phyloP scores from a whole-genome alignment of 768 basidiomycete species.

The Thelephora ganbajun region DNA sequence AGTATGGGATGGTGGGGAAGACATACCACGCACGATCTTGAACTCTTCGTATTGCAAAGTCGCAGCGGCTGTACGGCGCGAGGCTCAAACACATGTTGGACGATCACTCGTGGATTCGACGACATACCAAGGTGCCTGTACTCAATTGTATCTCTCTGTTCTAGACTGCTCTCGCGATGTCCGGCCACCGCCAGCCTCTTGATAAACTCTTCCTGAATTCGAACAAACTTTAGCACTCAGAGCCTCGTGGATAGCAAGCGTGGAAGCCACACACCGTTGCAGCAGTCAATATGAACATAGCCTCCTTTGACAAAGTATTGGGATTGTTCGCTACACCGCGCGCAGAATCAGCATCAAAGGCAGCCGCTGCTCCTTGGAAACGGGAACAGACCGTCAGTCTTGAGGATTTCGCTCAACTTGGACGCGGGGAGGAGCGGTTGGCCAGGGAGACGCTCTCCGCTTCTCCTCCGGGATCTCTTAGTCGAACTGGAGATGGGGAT shows the following conservation, averaged over 20 bases:
- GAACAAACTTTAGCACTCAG: constrained; percentile 7
- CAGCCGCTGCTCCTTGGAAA: not conserved
- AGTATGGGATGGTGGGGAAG: not conserved
- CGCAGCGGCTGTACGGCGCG: constrained; percentile 31
- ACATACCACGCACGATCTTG: constrained; percentile 52
- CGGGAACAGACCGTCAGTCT: constrained; percentile 52
- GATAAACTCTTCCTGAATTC: constrained; percentile 68
- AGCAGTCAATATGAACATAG: constrained; percentile 55
- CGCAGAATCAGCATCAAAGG: not conserved
- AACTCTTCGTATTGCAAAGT: constrained; percentile 54
- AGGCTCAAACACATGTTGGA: constrained; percentile 5
- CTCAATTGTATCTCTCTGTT: constrained; percentile 42
- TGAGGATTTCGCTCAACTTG: constrained; percentile 63
- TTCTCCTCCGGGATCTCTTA: constrained; percentile 3
- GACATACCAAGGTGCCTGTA: constrained; percentile 67
- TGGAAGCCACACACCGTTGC: constrained; percentile 42
- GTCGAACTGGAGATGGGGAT: constrained; percentile 7
- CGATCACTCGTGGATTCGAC: not conserved
- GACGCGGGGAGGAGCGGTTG: constrained; percentile 52
- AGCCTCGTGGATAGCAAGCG: too few relatives aligned
- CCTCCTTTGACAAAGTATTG: constrained; percentile 55
- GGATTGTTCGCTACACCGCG: constrained; percentile 3
- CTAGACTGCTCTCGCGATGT: constrained; percentile 45
- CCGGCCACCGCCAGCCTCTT: constrained; percentile 61
- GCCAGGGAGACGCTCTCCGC: constrained; percentile 41